phyloP scores from a whole-genome alignment of 495 filamentous ascomycete genomes.

The Patellaria atrata region DNA sequence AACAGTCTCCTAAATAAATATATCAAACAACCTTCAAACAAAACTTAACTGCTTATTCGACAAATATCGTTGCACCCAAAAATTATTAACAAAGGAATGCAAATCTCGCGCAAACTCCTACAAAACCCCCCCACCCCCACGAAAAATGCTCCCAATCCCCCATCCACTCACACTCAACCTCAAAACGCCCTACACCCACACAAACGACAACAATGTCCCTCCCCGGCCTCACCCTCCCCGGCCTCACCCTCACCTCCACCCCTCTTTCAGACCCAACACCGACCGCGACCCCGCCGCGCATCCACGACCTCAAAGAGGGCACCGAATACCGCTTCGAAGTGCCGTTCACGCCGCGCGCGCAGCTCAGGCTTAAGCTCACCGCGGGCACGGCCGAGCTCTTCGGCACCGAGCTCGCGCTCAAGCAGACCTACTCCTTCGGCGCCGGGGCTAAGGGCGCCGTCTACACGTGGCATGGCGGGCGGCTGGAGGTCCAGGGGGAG shows the following conservation, averaged over 20 bases:
- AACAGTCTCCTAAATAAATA: too few species aligned
- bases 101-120: too few species aligned
- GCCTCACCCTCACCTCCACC: slow-evolving; percentile 11
- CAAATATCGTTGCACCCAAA: too few species aligned
- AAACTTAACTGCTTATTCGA: too few species aligned
- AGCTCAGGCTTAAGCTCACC: slow-evolving; percentile 40
- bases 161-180: too few species aligned
- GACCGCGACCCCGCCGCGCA: slow-evolving; percentile 9
- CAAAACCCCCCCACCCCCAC: too few species aligned
- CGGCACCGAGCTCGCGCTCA: slow-evolving; percentile 76
- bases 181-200: background rate
- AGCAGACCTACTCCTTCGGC: slow-evolving; percentile 63
- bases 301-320: slow-evolving; percentile 24
- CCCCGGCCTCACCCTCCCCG: slow-evolving; percentile 12
- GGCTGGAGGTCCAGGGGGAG: slow-evolving; percentile 55
- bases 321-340: slow-evolving; percentile 91
- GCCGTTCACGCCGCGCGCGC: slow-evolving; percentile 40
- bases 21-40: too few species aligned
- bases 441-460: slow-evolving; percentile 71
- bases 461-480: slow-evolving; percentile 82
- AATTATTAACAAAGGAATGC: too few species aligned
- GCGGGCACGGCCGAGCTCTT: slow-evolving; percentile 86
- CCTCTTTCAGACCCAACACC: slow-evolving; percentile 1
- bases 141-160: too few species aligned
- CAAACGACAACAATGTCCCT: slow-evolving; percentile 2